A percentile compares a stretch with the other conserved stretches of the same genome.
Conservation (phyloP, 257 asterid species). For the Rauvolfia tetraphylla region DNA sequence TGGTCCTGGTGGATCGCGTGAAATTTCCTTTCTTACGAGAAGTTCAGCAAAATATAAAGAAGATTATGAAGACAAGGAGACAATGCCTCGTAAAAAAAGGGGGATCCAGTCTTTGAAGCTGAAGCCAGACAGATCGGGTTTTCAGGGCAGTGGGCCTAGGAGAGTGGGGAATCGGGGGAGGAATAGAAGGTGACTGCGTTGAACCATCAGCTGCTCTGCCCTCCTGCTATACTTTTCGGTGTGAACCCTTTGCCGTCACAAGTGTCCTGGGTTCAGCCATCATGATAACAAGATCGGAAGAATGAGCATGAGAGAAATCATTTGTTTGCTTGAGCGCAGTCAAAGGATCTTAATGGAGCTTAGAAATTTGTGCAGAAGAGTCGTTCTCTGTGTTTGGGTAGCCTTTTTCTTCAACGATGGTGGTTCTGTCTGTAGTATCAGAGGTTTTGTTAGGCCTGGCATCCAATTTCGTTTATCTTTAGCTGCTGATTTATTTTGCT, state of each 20-base stretch:
- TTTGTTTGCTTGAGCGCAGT: neutral
- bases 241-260: neutral
- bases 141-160: slow-evolving; percentile 43
- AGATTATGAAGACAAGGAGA: slow-evolving; percentile 51
- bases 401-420: neutral
- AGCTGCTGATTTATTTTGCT: neutral
- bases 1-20: slow-evolving; percentile 84
- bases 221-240: neutral
- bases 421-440: neutral
- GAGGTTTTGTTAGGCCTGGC: no score
- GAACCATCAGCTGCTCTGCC: neutral
- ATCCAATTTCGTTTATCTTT: neutral
- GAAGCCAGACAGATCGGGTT: slow-evolving; percentile 39
- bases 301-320: neutral
- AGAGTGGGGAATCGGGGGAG: slow-evolving; percentile 40
- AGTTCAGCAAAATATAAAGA: slow-evolving; percentile 55
- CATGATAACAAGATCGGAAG: neutral
- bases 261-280: neutral
- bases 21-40: slow-evolving; percentile 66
- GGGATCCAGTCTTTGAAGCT: slow-evolving; percentile 70
- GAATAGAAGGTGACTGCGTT: slow-evolving; percentile 22
- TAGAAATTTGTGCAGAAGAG: neutral
- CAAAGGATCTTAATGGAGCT: neutral
- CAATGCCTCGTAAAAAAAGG: slow-evolving; percentile 51
- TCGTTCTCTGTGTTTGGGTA: neutral